Evolutionary conservation across 345 rosid species (phyloP), one percentile per base, ranked within the genome.

Genomic region (Excoecaria agallocha): DNA sequence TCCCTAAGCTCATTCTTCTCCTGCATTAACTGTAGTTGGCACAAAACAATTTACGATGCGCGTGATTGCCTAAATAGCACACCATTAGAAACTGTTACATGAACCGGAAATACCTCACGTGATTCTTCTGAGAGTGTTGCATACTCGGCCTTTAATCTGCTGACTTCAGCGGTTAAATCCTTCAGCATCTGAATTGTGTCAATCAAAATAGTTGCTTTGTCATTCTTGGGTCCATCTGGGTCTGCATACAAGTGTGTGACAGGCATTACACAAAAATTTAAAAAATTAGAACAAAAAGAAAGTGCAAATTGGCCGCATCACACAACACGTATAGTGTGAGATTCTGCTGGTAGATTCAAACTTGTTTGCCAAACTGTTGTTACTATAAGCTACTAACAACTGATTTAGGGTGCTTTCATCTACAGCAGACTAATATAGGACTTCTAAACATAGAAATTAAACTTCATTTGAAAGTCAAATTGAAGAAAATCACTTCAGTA

Each of bases 1-100:
- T 89, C 92, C 69, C 84, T 76, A 12, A 90, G 87, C 76, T 90
- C 97, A 30, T 86, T 86, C 82, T 90, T 92, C 84, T 92, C 97
- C 82, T 78, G 91, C 70, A 66, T 83, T 72, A 92, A 79, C 98
- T 91, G 88, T 74, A 52, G 24, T 7, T 43, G 80, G 54, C 30
- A 50, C 5, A 16, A 10, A 49, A 59, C 57, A 52, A 16, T 30
- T 48, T 39, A 38, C 37, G 17, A 48, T 68, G 66, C 3, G 35
- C 52, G 70, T 35, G 50, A 48, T 59, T 66, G 67, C 63, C 25
- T 5, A 41, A 37, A 49, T 25, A 49, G 9, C n/a, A 49, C 1
- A 39, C 43, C 60, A 68, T 17, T 54, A 3, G 52, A 41, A 43
- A 66, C 45, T 69, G 10, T 48, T 75, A 74, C 25, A 57, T 38